Conservation (phyloP, 2,329 filamentous ascomycete genomes). For the Cercospora brassicicola region DNA sequence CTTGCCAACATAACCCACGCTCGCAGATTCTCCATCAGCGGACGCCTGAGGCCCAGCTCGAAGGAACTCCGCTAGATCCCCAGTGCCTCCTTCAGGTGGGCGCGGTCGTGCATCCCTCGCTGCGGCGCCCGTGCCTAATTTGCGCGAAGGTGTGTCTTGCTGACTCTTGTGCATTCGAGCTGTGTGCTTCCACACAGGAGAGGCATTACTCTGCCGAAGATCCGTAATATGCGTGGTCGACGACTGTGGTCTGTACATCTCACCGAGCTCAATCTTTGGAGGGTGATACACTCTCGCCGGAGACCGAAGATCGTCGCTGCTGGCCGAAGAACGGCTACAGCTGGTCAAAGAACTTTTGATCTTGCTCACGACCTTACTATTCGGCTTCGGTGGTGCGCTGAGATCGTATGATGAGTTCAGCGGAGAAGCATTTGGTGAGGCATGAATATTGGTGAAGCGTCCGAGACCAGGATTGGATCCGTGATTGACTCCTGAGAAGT, state of each 20-base stretch:
- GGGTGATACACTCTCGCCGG: not conserved
- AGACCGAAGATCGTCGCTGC: not conserved
- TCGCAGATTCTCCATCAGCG: not conserved
- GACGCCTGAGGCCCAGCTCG: not conserved
- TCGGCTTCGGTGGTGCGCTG: not conserved
- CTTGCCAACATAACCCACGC: not conserved
- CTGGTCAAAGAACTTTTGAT: not conserved
- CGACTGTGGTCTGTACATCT: slow-evolving; percentile 6
- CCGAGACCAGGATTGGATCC: slow-evolving; percentile 5
- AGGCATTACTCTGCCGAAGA: not conserved
- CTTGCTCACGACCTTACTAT: not conserved
- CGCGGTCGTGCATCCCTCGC: slow-evolving; percentile 3
- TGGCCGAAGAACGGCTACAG: not conserved
- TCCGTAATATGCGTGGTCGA: slow-evolving; percentile 2
- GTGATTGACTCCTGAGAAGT: slow-evolving; percentile 7
- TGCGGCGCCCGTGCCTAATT: not conserved
- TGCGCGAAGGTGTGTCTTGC: not conserved
- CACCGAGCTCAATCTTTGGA: slow-evolving; percentile 14
- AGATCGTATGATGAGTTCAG: slow-evolving; percentile 2
- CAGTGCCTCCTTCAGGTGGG: not conserved
- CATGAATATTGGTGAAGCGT: slow-evolving; percentile 11
- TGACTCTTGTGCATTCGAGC: not conserved
- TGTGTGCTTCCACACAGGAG: slow-evolving; percentile 11
- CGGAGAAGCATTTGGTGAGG: slow-evolving; percentile 12
- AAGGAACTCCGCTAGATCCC: slow-evolving; percentile 4